Conservation (phyloP, 768 basidiomycete genomes). For the Suillus hirtellus region DNA sequence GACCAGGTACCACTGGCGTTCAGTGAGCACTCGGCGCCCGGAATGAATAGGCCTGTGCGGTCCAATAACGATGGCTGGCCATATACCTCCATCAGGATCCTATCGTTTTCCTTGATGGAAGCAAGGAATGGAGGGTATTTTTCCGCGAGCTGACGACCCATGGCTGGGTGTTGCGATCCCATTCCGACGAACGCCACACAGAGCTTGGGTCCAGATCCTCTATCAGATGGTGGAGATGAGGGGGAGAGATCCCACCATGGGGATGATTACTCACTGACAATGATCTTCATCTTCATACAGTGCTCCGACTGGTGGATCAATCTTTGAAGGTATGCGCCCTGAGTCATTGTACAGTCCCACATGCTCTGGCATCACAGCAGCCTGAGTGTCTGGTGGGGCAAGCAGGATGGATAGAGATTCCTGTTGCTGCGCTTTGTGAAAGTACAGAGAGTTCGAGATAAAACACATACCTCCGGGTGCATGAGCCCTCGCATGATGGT, state of each 20-base stretch:
- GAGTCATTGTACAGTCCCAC: background rate
- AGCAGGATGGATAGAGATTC: background rate
- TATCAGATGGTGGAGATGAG: slow-evolving; percentile 5
- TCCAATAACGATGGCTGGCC: slow-evolving; percentile 33
- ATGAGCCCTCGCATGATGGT: background rate
- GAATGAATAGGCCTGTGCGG: slow-evolving; percentile 35
- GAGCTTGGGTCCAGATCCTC: slow-evolving; percentile 26
- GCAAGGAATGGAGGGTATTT: slow-evolving; percentile 32
- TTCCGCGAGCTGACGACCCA: slow-evolving; percentile 38
- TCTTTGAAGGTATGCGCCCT: background rate
- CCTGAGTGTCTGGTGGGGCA: background rate
- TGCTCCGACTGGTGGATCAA: background rate
- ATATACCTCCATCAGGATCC: slow-evolving; percentile 30
- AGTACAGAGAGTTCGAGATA: background rate
- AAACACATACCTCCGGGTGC: background rate
- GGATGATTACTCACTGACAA: slow-evolving; percentile 1
- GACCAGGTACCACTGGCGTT: slow-evolving; percentile 32
- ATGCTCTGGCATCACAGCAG: background rate
- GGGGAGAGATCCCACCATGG: background rate
- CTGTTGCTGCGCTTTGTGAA: background rate
- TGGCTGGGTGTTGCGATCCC: slow-evolving; percentile 36
- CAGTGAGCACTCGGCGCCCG: slow-evolving; percentile 25
- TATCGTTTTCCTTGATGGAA: slow-evolving; percentile 33
- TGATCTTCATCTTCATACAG: background rate
- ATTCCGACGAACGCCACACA: slow-evolving; percentile 38